Base-by-base conservation (phyloP, 805 yeast genomes). In the Ogataea sp. region DNA sequence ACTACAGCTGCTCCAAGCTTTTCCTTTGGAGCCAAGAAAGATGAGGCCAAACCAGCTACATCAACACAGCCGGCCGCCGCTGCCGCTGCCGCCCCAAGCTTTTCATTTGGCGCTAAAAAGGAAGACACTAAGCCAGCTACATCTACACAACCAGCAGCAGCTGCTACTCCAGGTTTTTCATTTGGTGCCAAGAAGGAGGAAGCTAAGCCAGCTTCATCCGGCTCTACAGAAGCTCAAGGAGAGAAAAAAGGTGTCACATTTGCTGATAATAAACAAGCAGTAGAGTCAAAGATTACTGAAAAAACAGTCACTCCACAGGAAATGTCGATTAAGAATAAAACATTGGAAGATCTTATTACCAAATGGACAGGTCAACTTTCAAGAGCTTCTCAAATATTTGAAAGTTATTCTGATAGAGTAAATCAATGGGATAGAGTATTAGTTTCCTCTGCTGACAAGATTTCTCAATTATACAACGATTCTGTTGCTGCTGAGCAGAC, bases 351-450 rank as follows among this genome's bases (percentile, higher is more conserved):
- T 56, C 71, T 93, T 48, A 83, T 93, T 32, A 75, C 88, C 13
- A 88, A 83, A 60, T 93, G 98, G 98, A 83, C 97, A 0, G 77
- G 78, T 40, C 95, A 93, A 48, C 62, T 93, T 43, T 69, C 90
- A 2, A 70, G 75, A 13, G 78, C 93, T 1, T 75, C 90, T 2
- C 70, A 72, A 20, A 80, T 84, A 28, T 93, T 89, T 62, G 81
- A 80, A 42, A 61, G 69, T 11, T 90, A 86, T 56, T 79, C 96
- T 8, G 65, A 69, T 20, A 82, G 81, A 43, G 78, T 90, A 17
- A 78, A 81, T 44, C 71, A 73, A 38, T 93, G 97, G 97, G 98
- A 93, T 58, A 73, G 75, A 45, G 75, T 80, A 15, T 68, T 93
- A 34, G 89, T 87, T 10, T 75, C 78, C 27, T 89, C 95, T 38